Conservation (phyloP, 371 early-diverging fungal genomes). For the Chytridiales sp. region DNA sequence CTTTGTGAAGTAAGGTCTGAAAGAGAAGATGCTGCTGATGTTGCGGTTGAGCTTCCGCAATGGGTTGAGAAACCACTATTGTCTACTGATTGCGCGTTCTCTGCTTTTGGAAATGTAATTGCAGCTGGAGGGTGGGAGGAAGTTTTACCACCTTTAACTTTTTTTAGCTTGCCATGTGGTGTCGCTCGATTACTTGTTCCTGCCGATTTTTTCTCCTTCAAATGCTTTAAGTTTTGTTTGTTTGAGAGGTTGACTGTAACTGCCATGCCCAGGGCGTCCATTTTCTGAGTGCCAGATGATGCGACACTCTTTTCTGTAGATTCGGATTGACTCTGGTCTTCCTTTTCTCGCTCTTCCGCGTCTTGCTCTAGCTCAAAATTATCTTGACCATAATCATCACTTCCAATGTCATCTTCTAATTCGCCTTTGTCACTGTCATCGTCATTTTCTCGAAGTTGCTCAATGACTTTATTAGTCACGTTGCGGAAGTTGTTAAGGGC, state of each 20-base stretch:
- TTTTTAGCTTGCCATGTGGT: too few species aligned
- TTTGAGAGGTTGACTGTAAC: too few species aligned
- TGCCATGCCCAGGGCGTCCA: too few species aligned
- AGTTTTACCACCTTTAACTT: too few species aligned
- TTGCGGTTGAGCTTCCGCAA: neutral
- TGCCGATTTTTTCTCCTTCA: too few species aligned
- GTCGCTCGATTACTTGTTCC: too few species aligned
- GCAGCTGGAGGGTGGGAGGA: neutral
- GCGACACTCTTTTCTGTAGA: too few species aligned
- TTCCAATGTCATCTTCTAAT: neutral
- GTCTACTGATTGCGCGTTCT: neutral
- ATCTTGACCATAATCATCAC: neutral
- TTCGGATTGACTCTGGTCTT: too few species aligned
- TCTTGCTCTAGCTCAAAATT: too few species aligned
- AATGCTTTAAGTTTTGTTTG: too few species aligned
- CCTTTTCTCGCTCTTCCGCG: too few species aligned
- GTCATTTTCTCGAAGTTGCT: neutral
- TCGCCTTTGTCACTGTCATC: neutral
- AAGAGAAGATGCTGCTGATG: neutral
- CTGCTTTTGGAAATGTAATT: neutral
- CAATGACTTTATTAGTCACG: slow-evolving; percentile 6
- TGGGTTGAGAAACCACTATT: neutral
- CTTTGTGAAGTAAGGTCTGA: neutral
- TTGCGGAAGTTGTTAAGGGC: slow-evolving; percentile 2
- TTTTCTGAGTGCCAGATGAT: too few species aligned